Base-by-base conservation (phyloP, 2,329 filamentous ascomycete genomes). In the Talaromyces sp. region DNA sequence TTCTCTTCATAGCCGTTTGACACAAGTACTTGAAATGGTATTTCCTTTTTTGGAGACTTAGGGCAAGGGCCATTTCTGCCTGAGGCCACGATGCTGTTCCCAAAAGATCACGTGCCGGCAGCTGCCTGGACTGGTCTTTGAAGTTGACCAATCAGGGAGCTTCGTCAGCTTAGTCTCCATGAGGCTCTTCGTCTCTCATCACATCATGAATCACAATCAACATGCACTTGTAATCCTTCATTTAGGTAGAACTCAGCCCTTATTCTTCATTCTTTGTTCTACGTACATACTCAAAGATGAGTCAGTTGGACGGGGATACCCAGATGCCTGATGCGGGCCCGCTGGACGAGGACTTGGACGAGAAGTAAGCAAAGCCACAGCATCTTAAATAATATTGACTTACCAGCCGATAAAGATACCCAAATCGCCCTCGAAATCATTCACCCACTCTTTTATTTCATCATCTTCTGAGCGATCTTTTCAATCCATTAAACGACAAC, bases 371-470 rank as follows among this genome's bases (percentile, higher is more conserved):
- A 43, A 31, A 16, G 3, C 14, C 2, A 24, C 56, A 58, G 27
- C 19, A 35, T 16, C 50, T 41, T 16, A 35, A 31, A 45, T 31
- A 37, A 43, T 14, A 1, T 11, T 27, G 10, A n/a, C 56, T 59
- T 31, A 59, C 39, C 39, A 31, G 35, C 2, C 22, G 14, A n/a
- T 10, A 16, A 8, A 92, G 90, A 73, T 96, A 91, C 74, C 92
- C 93, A 2, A 89, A 92, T 72, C 87, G 93, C 3, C 95, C 95
- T 3, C 86, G 82, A 68, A 99, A 98, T 70, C 86, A 90, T 70
- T 87, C 87, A 45, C 87, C 87, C 67, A 97, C 94, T 0, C 81
- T 96, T 10, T 87, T 87, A 5, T 99, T 99, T 74, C 90, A 92
- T 66, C 89, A 91, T 3, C 83, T 99, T 0, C 92, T 90, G 75